phyloP scores from a whole-genome alignment of 2,329 filamentous ascomycete species.

The Curvularia eragrostidis region DNA sequence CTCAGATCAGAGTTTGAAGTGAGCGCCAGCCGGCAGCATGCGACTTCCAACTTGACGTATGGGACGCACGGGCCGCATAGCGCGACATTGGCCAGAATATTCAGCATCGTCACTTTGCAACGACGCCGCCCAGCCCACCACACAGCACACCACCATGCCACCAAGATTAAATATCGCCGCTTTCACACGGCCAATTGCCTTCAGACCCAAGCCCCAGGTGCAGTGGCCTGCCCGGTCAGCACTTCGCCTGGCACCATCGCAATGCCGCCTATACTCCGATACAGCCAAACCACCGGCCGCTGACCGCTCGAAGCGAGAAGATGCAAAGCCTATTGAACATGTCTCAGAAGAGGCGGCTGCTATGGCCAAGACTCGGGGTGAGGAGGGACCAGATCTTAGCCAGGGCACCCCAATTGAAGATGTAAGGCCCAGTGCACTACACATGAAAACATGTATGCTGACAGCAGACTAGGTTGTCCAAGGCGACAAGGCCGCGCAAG shows the following conservation, averaged over 20 bases:
- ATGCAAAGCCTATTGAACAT: constrained; percentile 58
- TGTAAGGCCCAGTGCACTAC: constrained; percentile 49
- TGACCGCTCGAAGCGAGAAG: constrained; percentile 40
- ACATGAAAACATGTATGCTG: constrained; percentile 12
- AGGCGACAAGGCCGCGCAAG: constrained; percentile 66
- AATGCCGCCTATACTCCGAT: constrained; percentile 42
- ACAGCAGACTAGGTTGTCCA: constrained; percentile 62
- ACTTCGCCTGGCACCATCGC: constrained; percentile 30
- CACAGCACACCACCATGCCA: constrained; percentile 44
- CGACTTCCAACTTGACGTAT: constrained; percentile 5
- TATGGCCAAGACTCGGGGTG: constrained; percentile 64
- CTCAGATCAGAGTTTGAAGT: neutral
- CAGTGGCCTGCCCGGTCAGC: constrained; percentile 40
- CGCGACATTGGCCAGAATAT: constrained; percentile 20
- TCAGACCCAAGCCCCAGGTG: constrained; percentile 36
- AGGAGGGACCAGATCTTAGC: constrained; percentile 65
- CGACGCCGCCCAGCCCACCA: constrained; percentile 14
- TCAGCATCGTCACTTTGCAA: constrained; percentile 33
- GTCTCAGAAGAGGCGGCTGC: constrained; percentile 71
- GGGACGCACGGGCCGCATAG: constrained; percentile 27
- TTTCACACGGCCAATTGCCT: constrained; percentile 43
- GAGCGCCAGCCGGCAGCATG: neutral
- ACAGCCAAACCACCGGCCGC: constrained; percentile 40
- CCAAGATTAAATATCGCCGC: constrained; percentile 47
- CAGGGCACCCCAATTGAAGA: constrained; percentile 72